Conservation (phyloP, 2,329 filamentous ascomycete genomes). For the Fusarium pseudonygamai region DNA sequence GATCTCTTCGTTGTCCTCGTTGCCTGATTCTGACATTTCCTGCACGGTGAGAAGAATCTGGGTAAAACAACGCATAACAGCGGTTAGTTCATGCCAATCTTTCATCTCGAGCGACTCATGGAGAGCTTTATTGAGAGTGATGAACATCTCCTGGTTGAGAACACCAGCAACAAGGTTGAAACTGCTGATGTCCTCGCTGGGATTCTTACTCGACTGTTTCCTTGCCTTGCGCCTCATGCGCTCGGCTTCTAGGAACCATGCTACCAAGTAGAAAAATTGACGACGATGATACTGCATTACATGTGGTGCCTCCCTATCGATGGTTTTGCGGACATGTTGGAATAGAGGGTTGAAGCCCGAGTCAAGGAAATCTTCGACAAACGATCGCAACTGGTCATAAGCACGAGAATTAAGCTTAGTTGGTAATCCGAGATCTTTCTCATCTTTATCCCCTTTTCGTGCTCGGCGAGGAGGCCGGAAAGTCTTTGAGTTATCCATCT, state of each 20-base stretch:
- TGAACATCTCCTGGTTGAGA: constrained; percentile 93
- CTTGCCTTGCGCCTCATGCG: constrained; percentile 73
- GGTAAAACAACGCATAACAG: constrained; percentile 92
- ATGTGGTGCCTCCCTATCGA: constrained; percentile 88
- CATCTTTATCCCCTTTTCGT: constrained; percentile 69
- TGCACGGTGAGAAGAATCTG: constrained; percentile 93
- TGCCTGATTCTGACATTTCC: constrained; percentile 84
- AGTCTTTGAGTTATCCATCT: constrained; percentile 91
- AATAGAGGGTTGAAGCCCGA: constrained; percentile 95
- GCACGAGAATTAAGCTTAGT: constrained; percentile 76
- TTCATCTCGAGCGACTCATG: constrained; percentile 83
- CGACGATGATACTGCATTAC: constrained; percentile 78
- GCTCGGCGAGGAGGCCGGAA: constrained; percentile 82
- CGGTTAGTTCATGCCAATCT: constrained; percentile 85
- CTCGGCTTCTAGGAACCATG: constrained; percentile 93
- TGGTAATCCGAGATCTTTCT: constrained; percentile 79
- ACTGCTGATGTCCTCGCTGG: constrained; percentile 69
- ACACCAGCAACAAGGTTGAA: constrained; percentile 91
- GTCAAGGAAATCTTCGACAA: constrained; percentile 94
- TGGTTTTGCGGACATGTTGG: constrained; percentile 83
- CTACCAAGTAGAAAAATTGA: constrained; percentile 91
- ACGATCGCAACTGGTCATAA: constrained; percentile 78
- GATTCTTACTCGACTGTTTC: constrained; percentile 59
- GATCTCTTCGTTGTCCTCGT: constrained; percentile 97
- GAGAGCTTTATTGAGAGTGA: constrained; percentile 85